A percentile compares a stretch with the other conserved stretches of the same genome.
Evolutionary conservation across 768 basidiomycete species (phyloP).

Genomic region (Auriscalpium vulgare): DNA sequence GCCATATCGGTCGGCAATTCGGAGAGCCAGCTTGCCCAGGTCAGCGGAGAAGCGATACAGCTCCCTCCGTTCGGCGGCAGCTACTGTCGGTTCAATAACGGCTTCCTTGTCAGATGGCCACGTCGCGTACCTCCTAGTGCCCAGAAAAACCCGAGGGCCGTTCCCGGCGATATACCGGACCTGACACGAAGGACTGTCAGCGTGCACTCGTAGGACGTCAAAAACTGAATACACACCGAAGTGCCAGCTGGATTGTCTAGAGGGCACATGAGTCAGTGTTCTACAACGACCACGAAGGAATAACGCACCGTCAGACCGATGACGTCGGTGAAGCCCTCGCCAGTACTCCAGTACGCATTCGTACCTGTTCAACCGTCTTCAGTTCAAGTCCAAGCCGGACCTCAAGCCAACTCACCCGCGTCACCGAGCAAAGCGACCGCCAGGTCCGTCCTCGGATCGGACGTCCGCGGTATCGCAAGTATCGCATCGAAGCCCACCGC

Average conservation of each 20-base stretch:
- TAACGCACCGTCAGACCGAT: constrained; percentile 56
- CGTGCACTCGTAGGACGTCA: neutral
- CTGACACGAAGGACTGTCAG: constrained; percentile 23
- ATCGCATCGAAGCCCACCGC: constrained; percentile 66
- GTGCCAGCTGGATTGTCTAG: constrained; percentile 57
- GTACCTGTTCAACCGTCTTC: constrained; percentile 32
- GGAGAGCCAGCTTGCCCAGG: constrained; percentile 56
- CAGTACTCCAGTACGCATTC: constrained; percentile 64
- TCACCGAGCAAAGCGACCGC: constrained; percentile 63
- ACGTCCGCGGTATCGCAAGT: constrained; percentile 50
- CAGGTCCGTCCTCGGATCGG: constrained; percentile 50
- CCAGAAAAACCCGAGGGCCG: constrained; percentile 69
- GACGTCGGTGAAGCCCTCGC: constrained; percentile 47
- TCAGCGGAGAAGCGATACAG: constrained; percentile 63
- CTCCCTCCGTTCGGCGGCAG: constrained; percentile 53
- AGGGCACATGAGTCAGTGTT: neutral
- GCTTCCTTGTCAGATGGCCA: neutral
- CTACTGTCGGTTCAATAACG: constrained; percentile 20
- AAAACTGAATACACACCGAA: constrained; percentile 34
- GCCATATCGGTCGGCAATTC: constrained; percentile 59
- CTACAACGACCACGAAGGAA: neutral
- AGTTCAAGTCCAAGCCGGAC: no score
- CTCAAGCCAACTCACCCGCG: constrained; percentile 36
- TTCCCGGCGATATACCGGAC: constrained; percentile 61
- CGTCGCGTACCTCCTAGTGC: constrained; percentile 43